Conservation (phyloP, 1,284 basidiomycete species). For the Ustilago esculenta region DNA sequence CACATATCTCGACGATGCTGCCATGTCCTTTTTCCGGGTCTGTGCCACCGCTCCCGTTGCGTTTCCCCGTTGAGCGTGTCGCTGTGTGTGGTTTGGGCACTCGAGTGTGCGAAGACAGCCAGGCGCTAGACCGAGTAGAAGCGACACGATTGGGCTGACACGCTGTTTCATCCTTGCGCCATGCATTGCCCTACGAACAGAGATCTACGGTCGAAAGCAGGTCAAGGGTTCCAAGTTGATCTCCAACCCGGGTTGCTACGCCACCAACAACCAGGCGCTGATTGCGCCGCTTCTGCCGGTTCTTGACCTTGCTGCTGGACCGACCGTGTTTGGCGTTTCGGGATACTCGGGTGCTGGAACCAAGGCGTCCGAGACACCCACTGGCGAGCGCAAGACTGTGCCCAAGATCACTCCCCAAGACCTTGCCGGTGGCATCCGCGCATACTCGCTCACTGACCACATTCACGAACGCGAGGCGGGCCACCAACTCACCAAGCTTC, state of each 20-base stretch:
- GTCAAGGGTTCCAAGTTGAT: constrained; percentile 82
- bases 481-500: constrained; percentile 78
- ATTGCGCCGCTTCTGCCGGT: constrained; percentile 86
- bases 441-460: constrained; percentile 93
- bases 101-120: no score
- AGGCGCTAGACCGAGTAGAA: no score
- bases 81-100: no score
- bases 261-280: constrained; percentile 90
- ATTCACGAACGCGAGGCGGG: constrained; percentile 97
- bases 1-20: background rate
- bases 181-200: constrained; percentile 70
- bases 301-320: constrained; percentile 20
- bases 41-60: no score
- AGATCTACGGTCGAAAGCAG: constrained; percentile 82
- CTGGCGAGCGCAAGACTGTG: constrained; percentile 70
- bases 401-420: constrained; percentile 84
- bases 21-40: constrained; percentile 5
- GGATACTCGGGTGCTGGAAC: constrained; percentile 97
- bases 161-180: background rate
- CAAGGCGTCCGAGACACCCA: constrained; percentile 69
- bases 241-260: constrained; percentile 97
- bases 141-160: no score
- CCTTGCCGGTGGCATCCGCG: constrained; percentile 79
- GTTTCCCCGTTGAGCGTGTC: no score
- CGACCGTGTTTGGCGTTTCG: constrained; percentile 87